phyloP scores from a whole-genome alignment of 305 asterid species.

The Rubia peregrina region DNA sequence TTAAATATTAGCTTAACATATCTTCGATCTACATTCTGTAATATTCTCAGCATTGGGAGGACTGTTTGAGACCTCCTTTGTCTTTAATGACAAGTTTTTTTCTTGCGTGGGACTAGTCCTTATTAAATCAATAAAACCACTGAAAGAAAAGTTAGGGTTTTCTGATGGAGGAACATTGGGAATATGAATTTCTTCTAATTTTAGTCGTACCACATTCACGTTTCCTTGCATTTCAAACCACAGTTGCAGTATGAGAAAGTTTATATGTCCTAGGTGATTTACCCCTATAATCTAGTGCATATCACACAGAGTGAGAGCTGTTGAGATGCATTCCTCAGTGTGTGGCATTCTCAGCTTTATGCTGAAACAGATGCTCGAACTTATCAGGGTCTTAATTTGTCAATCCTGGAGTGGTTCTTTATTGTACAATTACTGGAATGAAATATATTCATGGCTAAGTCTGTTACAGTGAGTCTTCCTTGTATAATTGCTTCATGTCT shows the following conservation, averaged over 20 bases:
- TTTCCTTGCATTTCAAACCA: not conserved
- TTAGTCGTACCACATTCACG: not conserved
- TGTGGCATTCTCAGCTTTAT: not conserved
- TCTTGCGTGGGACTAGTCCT: conserved; percentile 16
- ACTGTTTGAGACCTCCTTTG: conserved; percentile 20
- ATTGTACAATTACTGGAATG: not conserved
- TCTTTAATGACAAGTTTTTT: conserved; percentile 11
- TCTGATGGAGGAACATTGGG: conserved; percentile 2
- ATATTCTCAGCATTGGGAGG: conserved; percentile 45
- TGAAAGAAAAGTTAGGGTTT: conserved; percentile 16
- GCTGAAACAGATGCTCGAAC: not conserved
- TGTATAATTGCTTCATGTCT: not conserved
- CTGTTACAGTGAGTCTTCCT: not conserved
- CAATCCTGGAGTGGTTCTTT: not conserved
- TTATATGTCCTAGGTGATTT: not conserved
- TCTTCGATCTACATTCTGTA: conserved; percentile 41
- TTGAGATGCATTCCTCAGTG: not conserved
- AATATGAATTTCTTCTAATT: not conserved
- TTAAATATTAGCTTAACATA: conserved; percentile 43
- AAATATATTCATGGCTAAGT: not conserved
- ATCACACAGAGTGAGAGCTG: not conserved
- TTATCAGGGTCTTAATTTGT: not conserved
- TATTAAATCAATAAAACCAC: conserved; percentile 32
- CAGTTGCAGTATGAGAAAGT: not conserved
- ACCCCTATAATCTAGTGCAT: not conserved